Evolutionary conservation across 2,329 filamentous ascomycete genomes (phyloP).

Genomic region (Aureobasidium vineae): DNA sequence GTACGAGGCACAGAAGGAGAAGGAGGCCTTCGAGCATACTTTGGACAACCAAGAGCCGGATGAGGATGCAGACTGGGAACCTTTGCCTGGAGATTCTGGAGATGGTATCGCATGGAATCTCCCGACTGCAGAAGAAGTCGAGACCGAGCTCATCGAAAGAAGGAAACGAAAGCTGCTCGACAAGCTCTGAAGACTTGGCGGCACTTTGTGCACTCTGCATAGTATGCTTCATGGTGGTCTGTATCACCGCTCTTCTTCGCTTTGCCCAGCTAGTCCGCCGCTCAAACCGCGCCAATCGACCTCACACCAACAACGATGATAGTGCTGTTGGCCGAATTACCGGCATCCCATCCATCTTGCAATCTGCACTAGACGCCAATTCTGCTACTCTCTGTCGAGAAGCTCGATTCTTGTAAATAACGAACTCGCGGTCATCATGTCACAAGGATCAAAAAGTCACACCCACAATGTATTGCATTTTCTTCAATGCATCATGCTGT

Average conservation of each 20-base stretch:
- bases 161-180: constrained; percentile 80
- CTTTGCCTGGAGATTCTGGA: constrained; percentile 80
- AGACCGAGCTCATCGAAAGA: constrained; percentile 86
- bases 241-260: neutral
- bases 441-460: neutral
- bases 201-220: neutral
- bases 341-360: neutral
- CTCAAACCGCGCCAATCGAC: neutral
- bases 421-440: neutral
- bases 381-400: neutral
- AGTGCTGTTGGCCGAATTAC: neutral
- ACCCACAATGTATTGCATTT: neutral
- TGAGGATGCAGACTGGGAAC: constrained; percentile 62
- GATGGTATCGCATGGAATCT: constrained; percentile 80
- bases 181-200: constrained; percentile 56
- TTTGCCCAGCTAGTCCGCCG: neutral
- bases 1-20: constrained; percentile 82
- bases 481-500: neutral
- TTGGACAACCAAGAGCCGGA: constrained; percentile 54
- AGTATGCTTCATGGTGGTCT: neutral
- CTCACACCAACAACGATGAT: neutral
- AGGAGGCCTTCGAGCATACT: constrained; percentile 68
- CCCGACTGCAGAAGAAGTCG: constrained; percentile 87
- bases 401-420: neutral
- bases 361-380: neutral